A percentile compares a stretch with the other conserved stretches of the same genome.
Evolutionary conservation across 2,329 filamentous ascomycete genomes (phyloP).

Genomic region (Lachnellula hyalina): DNA sequence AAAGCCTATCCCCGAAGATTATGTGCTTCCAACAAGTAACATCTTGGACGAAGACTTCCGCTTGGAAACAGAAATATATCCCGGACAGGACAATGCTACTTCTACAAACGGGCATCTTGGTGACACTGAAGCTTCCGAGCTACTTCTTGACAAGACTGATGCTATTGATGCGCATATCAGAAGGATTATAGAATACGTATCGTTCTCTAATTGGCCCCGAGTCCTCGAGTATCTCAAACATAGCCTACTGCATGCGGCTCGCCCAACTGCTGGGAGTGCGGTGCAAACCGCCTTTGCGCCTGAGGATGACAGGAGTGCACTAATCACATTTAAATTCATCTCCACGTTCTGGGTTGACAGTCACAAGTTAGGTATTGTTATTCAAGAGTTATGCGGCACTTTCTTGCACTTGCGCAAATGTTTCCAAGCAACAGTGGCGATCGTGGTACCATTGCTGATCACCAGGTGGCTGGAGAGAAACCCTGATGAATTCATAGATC

Average conservation of each 20-base stretch:
- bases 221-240: slow-evolving; percentile 55
- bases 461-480: slow-evolving; percentile 61
- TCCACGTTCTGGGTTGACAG: slow-evolving; percentile 61
- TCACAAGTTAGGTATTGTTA: slow-evolving; percentile 53
- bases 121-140: slow-evolving; percentile 24
- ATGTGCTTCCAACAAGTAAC: slow-evolving; percentile 49
- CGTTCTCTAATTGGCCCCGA: slow-evolving; percentile 57
- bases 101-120: slow-evolving; percentile 25
- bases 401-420: slow-evolving; percentile 61
- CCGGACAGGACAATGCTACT: slow-evolving; percentile 28
- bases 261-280: slow-evolving; percentile 21
- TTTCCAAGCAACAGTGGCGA: slow-evolving; percentile 59
- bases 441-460: slow-evolving; percentile 58
- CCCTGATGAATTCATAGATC: slow-evolving; percentile 58
- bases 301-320: slow-evolving; percentile 34
- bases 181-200: slow-evolving; percentile 57
- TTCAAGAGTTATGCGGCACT: slow-evolving; percentile 62
- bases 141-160: slow-evolving; percentile 29
- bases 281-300: slow-evolving; percentile 17
- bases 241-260: slow-evolving; percentile 27
- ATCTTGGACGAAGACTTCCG: slow-evolving; percentile 47
- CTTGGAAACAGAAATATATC: slow-evolving; percentile 21
- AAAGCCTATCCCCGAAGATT: slow-evolving; percentile 53
- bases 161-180: slow-evolving; percentile 52
- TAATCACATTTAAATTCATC: slow-evolving; percentile 53